Conservation (phyloP, 1,139 yeast genomes). For the Protomyces inundatus region DNA sequence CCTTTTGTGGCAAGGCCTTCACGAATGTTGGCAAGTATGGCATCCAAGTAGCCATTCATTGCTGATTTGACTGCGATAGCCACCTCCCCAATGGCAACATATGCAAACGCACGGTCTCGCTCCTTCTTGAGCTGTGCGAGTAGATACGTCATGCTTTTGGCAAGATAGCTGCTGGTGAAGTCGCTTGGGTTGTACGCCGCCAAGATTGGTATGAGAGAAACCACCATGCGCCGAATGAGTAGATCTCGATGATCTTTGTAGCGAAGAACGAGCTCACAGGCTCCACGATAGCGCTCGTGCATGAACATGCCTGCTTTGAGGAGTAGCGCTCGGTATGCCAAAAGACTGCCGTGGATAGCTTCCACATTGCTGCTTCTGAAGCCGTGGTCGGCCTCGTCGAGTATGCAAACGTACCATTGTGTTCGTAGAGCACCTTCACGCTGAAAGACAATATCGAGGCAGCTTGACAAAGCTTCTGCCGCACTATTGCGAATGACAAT, state of each 20-base stretch:
- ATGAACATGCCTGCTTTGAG: constrained; percentile 60
- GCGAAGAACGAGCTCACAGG: constrained; percentile 67
- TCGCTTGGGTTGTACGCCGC: constrained; percentile 72
- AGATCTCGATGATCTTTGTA: constrained; percentile 74
- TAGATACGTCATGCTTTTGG: constrained; percentile 71
- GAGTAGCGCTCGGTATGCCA: constrained; percentile 78
- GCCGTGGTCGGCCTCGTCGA: constrained; percentile 56
- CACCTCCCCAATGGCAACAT: constrained; percentile 79
- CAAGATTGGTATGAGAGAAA: constrained; percentile 72
- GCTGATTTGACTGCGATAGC: constrained; percentile 79
- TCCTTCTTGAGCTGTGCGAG: constrained; percentile 71
- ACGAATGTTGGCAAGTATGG: constrained; percentile 72
- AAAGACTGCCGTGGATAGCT: constrained; percentile 74
- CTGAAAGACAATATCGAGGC: constrained; percentile 70
- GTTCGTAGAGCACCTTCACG: constrained; percentile 68
- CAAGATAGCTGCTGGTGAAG: constrained; percentile 77
- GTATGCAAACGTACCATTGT: constrained; percentile 68
- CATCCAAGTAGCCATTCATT: constrained; percentile 82
- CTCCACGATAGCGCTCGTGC: constrained; percentile 66
- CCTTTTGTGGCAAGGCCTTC: constrained; percentile 74
- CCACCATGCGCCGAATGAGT: constrained; percentile 74
- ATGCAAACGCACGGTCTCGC: constrained; percentile 70
- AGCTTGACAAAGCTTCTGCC: constrained; percentile 71
- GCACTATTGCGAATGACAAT: constrained; percentile 73
- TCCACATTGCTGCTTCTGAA: constrained; percentile 53